Evolutionary conservation across 768 basidiomycete genomes (phyloP), one percentile per base, ranked within the genome.

Genomic region (Kwoniella bestiolae): DNA sequence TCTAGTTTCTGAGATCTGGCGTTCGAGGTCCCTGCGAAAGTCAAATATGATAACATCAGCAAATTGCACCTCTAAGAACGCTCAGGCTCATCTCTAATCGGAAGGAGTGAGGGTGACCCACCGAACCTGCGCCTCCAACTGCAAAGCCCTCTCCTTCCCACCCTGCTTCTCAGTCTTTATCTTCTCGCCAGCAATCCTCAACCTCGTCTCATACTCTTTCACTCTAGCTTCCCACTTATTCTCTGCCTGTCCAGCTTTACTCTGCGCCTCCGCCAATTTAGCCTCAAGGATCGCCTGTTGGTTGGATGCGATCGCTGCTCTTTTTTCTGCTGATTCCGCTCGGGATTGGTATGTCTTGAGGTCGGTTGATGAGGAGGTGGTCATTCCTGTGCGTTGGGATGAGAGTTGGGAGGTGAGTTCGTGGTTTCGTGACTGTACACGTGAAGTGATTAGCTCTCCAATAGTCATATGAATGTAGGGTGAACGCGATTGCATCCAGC

Each of bases 221-320:
- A 98, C 91, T n/a, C 94, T 85, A 0, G 90, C 91, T 74, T 94
- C 94, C 93, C 94, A 98, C 80, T 94, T 95, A 57, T 83, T 83
- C 71, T 96, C 94, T 0, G 91, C 90, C 0, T 83, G 83, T 0
- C 84, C 83, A 38, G 85, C 90, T 83, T 88, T 90, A 82, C 88
- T 85, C 69, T 89, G 90, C 81, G 91, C 85, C 44, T 83, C 80
- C 1, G 89, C 87, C 53, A 94, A 85, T 82, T 89, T 90, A 81
- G 94, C 92, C 77, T 98, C 95, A 3, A 90, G 87, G 25, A 87
- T 85, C 1, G 88, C 79, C 2, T 97, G 85, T 78, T 95, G 92
- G 69, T 94, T 93, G 74, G 90, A 89, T 4, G 90, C 87, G 53
- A 90, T 90, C 56, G 87, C 86, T n/a, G 92, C 83, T n/a, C 93